Percentiles rank a stretch among this genome's conserved stretches.
Evolutionary conservation across 306 rosid genomes (phyloP).

Genomic region (Lathyrus sativus): DNA sequence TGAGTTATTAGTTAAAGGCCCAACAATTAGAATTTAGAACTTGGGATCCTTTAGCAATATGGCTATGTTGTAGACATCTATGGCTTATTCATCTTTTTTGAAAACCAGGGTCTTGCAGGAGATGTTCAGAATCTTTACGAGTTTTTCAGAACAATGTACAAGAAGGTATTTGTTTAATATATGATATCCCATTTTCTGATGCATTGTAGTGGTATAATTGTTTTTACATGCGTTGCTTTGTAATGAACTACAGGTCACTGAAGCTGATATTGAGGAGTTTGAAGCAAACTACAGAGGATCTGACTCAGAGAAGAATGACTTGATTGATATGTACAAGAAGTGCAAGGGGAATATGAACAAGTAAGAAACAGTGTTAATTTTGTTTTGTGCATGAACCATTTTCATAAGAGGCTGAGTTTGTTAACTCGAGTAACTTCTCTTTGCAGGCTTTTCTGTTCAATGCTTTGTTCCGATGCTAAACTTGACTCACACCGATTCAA

Average conservation of each 20-base stretch:
- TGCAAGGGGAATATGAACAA: conserved; percentile 83
- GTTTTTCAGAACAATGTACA: conserved; percentile 70
- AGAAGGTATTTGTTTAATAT: conserved; percentile 56
- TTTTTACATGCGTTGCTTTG: not conserved
- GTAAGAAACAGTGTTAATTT: conserved; percentile 40
- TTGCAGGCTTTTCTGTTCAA: conserved; percentile 86
- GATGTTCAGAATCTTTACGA: conserved; percentile 73
- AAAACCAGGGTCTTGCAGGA: conserved; percentile 81
- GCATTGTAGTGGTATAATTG: not conserved
- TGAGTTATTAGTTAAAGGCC: not conserved
- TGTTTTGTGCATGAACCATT: conserved; percentile 15
- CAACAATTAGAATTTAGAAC: conserved; percentile 18
- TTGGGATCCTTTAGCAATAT: not conserved
- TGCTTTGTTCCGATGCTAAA: conserved; percentile 92
- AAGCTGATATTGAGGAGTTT: conserved; percentile 84
- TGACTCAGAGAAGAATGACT: conserved; percentile 78
- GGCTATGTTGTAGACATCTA: conserved; percentile 11
- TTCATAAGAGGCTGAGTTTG: conserved; percentile 33
- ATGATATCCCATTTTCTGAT: conserved; percentile 20
- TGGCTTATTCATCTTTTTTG: conserved; percentile 18
- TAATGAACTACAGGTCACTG: conserved; percentile 63
- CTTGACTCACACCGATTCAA: conserved; percentile 83
- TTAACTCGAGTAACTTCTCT: conserved; percentile 22
- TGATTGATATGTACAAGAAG: conserved; percentile 64
- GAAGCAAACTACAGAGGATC: conserved; percentile 88